These are phyloP conservation scores for Mortierella sp. DNA, from an alignment of 371 early-diverging fungal species.

Conservation along the genomic window DNA sequence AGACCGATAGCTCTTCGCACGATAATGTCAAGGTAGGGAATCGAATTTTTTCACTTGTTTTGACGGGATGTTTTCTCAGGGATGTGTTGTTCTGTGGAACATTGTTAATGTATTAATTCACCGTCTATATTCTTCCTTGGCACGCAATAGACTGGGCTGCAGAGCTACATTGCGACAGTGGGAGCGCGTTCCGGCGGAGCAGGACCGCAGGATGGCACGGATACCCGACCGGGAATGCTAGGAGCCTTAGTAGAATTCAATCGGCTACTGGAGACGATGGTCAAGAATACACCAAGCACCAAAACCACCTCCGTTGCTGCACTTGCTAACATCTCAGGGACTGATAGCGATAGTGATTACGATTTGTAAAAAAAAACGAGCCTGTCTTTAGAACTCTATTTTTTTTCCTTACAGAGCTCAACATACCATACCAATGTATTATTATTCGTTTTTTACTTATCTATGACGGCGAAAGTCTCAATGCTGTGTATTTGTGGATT, in stretches of 20 bases:
- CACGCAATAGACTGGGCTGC: conserved; percentile 32
- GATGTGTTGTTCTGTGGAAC: not conserved
- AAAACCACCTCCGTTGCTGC: not conserved
- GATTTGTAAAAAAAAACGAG: not conserved
- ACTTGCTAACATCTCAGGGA: conserved; percentile 1
- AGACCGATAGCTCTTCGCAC: not conserved
- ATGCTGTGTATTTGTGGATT: not conserved
- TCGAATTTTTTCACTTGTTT: too few species aligned
- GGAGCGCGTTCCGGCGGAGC: conserved; percentile 29
- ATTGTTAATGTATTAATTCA: not conserved
- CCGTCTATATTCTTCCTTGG: not conserved
- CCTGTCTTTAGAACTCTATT: not conserved
- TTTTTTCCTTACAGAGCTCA: not conserved
- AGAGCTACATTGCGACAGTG: conserved; percentile 46
- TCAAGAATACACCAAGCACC: conserved; percentile 19
- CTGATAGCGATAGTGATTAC: conserved; percentile 14
- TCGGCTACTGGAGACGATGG: conserved; percentile 28
- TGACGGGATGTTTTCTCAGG: not conserved
- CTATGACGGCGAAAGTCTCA: not conserved
- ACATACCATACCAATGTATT: conserved; percentile 7
- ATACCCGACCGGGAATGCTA: conserved; percentile 31
- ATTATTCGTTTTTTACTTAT: not conserved
- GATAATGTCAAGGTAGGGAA: conserved; percentile 28
- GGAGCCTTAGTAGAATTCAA: conserved; percentile 47
- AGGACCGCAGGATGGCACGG: not conserved